Evolutionary conservation across 768 basidiomycete genomes (phyloP).

Genomic region (Chalciporus chontae): DNA sequence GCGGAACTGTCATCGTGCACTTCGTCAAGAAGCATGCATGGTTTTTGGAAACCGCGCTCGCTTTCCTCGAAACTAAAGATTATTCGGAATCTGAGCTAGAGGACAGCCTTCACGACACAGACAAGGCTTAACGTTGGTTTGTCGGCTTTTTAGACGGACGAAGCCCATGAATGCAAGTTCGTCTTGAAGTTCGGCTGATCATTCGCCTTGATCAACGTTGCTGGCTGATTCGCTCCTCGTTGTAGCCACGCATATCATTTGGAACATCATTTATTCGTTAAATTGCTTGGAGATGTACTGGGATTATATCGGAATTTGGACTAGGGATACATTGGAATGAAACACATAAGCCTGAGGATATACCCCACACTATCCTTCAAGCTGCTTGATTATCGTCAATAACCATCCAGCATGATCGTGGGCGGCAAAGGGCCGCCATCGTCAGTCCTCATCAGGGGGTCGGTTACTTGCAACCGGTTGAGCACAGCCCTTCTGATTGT

Average conservation of each 20-base stretch:
- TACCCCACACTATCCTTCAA: too few relatives aligned
- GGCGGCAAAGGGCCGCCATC: slow-evolving; percentile 10
- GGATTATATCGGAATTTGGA: slow-evolving; percentile 5
- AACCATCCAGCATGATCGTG: slow-evolving; percentile 25
- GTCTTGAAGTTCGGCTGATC: neutral
- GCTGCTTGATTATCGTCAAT: slow-evolving; percentile 3
- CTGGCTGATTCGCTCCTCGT: neutral
- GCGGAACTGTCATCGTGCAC: slow-evolving; percentile 94
- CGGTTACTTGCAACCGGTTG: slow-evolving; percentile 33
- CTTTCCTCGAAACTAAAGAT: slow-evolving; percentile 79
- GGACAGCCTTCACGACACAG: slow-evolving; percentile 3
- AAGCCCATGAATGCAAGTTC: slow-evolving; percentile 11
- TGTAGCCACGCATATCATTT: neutral
- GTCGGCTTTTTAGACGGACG: slow-evolving; percentile 31
- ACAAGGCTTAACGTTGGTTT: slow-evolving; percentile 19
- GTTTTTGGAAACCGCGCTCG: slow-evolving; percentile 91
- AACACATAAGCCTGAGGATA: too few relatives aligned
- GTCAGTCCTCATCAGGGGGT: slow-evolving; percentile 35
- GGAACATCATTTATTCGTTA: slow-evolving; percentile 21
- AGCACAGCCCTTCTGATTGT: slow-evolving; percentile 60
- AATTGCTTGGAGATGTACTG: slow-evolving; percentile 12
- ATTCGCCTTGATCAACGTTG: neutral
- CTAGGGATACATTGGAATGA: neutral
- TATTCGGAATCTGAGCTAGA: slow-evolving; percentile 45
- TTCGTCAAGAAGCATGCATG: slow-evolving; percentile 97